Base-by-base conservation (phyloP, 176 grass and related monocot genomes). In the Triticum timopheevii region DNA sequence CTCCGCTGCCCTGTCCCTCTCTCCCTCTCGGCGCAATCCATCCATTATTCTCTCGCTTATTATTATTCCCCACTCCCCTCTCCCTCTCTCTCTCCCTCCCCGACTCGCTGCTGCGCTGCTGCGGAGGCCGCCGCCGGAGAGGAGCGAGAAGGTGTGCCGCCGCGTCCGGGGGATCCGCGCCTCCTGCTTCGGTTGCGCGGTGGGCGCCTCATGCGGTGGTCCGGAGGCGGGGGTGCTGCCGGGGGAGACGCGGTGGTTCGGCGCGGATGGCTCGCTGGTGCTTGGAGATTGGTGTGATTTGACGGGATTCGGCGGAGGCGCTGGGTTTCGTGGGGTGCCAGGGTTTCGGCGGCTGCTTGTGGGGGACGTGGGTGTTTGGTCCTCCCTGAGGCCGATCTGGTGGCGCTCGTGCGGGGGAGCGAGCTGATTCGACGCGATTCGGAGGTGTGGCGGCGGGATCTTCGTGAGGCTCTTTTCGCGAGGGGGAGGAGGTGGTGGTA, bases 31-130 rank as follows among this genome's bases (percentile, higher is more conserved):
- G 23, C 11, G 3, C 33, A 73, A 84, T 84, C 69, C 70, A 75
- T 81, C 89, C 61, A 84, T 90, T 84, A 84, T 87, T 90, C 84
- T 62, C 86, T 83, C 74, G 80, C 89, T 73, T 30, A 67, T 87
- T 30, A 67, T 87, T 90, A 67, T 87, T 90, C 89, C 84, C 84
- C 84, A 69, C 78, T 71, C 80, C 10, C 3, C 10, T 10, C 62
- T 10, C 33, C 45, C 58, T 12, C 58, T 19, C 79, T 42, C 56
- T 3, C 20, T 25, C 24, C 52, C 19, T 22, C 54, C 54, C 54
- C 54, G 2, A 16, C 78, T 49, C 59, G 45, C 78, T 50, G 73
- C 61, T 22, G 73, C 73, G 30, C 73, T 20, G 73, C 45, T 66
- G 27, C 69, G 34, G 34, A 42, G 9, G 10, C 23, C 25, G 69